These are phyloP conservation scores for Arachis monticola DNA, from an alignment of 331 rosid species.

Conservation along the genomic window DNA sequence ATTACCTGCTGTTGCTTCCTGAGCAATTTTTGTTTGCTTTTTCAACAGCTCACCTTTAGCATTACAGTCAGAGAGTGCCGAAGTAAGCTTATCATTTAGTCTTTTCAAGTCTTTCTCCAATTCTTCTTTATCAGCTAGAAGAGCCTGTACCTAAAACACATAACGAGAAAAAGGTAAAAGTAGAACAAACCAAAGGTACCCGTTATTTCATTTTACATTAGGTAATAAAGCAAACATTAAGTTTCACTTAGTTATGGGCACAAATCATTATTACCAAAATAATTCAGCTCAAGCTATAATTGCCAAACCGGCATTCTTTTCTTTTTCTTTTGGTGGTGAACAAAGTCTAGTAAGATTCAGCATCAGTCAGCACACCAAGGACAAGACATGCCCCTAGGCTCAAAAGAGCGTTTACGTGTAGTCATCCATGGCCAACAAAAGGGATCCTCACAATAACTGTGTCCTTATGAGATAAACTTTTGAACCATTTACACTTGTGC, in stretches of 20 bases:
- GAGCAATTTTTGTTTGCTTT: slow-evolving; percentile 71
- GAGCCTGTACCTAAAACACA: slow-evolving; percentile 54
- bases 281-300: background rate
- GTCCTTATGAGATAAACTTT: no score
- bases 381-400: no score
- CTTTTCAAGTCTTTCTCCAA: slow-evolving; percentile 67
- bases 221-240: slow-evolving; percentile 1
- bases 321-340: no score
- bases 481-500: no score
- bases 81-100: slow-evolving; percentile 64
- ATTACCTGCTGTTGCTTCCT: slow-evolving; percentile 80
- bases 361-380: no score
- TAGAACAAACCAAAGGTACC: background rate
- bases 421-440: no score
- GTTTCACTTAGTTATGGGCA: background rate
- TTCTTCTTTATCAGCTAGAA: slow-evolving; percentile 75
- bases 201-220: slow-evolving; percentile 8
- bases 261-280: no score
- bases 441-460: no score
- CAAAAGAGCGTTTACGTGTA: no score
- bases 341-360: no score
- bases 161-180: no score
- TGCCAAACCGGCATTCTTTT: background rate
- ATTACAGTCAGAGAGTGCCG: slow-evolving; percentile 67
- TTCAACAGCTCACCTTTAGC: slow-evolving; percentile 81